Conservation (phyloP, 805 yeast species). For the Ogataea corticis region DNA sequence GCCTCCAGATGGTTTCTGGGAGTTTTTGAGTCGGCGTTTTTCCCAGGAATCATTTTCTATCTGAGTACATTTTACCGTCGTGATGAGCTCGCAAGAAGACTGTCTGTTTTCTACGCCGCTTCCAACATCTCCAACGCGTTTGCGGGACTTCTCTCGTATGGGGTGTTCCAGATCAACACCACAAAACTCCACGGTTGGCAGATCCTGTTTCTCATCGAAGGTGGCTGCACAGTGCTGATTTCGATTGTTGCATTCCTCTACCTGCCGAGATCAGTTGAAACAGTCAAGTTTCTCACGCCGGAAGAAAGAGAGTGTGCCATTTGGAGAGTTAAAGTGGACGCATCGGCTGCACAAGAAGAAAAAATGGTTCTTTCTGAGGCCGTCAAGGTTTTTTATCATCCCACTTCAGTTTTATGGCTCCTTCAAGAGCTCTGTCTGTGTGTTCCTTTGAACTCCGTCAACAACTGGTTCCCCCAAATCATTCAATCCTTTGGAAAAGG, state of each 20-base stretch:
- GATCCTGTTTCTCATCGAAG: slow-evolving; percentile 47
- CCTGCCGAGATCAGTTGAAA: slow-evolving; percentile 40
- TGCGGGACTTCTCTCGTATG: slow-evolving; percentile 37
- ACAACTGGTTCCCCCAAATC: slow-evolving; percentile 50
- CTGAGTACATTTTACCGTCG: slow-evolving; percentile 39
- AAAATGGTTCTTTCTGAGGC: slow-evolving; percentile 41
- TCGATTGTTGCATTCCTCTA: slow-evolving; percentile 35
- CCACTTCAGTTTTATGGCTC: slow-evolving; percentile 46
- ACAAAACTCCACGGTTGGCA: slow-evolving; percentile 48
- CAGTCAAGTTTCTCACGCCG: slow-evolving; percentile 39
- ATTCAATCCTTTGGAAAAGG: slow-evolving; percentile 39
- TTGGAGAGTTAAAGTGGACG: slow-evolving; percentile 43
- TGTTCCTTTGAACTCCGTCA: slow-evolving; percentile 47
- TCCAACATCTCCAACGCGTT: slow-evolving; percentile 35
- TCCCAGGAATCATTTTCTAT: slow-evolving; percentile 40
- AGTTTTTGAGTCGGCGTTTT: slow-evolving; percentile 38
- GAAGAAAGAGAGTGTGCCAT: slow-evolving; percentile 42
- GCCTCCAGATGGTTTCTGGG: slow-evolving; percentile 40
- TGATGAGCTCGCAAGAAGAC: slow-evolving; percentile 37
- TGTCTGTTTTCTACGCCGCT: slow-evolving; percentile 39
- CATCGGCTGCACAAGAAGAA: slow-evolving; percentile 26
- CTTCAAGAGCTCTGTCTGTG: slow-evolving; percentile 44
- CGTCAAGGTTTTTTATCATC: slow-evolving; percentile 44
- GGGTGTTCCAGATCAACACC: slow-evolving; percentile 40
- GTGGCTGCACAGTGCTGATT: slow-evolving; percentile 39